Percentiles rank a stretch among this genome's conserved stretches.
These are phyloP conservation scores for Datisca glomerata DNA, from an alignment of 306 rosid genomes.

Conservation along the genomic window DNA sequence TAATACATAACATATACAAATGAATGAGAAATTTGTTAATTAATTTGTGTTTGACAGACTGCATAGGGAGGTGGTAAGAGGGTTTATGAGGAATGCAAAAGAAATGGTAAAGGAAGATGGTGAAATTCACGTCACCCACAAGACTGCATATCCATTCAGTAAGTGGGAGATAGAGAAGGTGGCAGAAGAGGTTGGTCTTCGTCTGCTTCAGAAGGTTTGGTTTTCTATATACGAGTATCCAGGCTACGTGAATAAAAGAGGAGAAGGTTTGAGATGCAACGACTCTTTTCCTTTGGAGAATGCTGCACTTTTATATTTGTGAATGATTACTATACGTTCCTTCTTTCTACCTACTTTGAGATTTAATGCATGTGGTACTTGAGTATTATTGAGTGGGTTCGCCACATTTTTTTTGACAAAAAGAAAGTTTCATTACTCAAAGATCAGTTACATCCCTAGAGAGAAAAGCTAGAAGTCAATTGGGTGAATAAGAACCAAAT, in stretches of 20 bases:
- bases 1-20: too few relatives aligned
- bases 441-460: too few relatives aligned
- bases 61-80: slow-evolving; percentile 18
- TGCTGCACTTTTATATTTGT: slow-evolving; percentile 14
- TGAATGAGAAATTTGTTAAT: too few relatives aligned
- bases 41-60: too few relatives aligned
- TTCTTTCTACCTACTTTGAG: too few relatives aligned
- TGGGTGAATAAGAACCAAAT: too few relatives aligned
- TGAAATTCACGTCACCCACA: slow-evolving; percentile 33
- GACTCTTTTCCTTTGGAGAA: slow-evolving; percentile 13
- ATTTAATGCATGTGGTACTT: too few relatives aligned
- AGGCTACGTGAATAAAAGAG: slow-evolving; percentile 19
- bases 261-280: background rate
- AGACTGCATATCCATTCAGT: slow-evolving; percentile 10
- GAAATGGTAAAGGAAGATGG: slow-evolving; percentile 9
- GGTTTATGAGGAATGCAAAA: slow-evolving; percentile 11
- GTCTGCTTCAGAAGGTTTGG: background rate
- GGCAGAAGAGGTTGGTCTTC: slow-evolving; percentile 1
- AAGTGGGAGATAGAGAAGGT: slow-evolving; percentile 17
- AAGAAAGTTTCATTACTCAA: too few relatives aligned
- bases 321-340: too few relatives aligned
- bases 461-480: too few relatives aligned
- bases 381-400: too few relatives aligned
- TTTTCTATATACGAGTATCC: slow-evolving; percentile 3
- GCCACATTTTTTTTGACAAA: too few relatives aligned